Base-by-base conservation (phyloP, 495 filamentous ascomycete species). In the Glonium stellatum region DNA sequence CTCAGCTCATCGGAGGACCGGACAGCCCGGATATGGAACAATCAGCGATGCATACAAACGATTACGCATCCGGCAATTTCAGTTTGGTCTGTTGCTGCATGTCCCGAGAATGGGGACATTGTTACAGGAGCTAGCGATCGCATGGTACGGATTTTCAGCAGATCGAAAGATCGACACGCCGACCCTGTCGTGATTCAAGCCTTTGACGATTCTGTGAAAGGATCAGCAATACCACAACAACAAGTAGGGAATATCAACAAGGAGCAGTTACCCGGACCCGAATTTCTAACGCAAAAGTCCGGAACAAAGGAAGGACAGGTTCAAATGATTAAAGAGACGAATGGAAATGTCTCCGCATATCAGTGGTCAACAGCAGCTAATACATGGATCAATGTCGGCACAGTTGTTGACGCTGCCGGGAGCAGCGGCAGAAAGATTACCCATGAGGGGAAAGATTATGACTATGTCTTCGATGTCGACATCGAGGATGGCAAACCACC, bases 31-130 rank as follows among this genome's bases (percentile, higher is more conserved):
- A 78, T 99, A 67, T 99, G 95, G 95, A 83, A 82, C 61, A 85
- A 84, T 39, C 82, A 73, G 18, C 77, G 91, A 51, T 97, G 92
- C 68, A 75, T 96, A 55, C 95, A 99, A 73, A 96, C 90, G 11
- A 97, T 99, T 59, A 96, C 92, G 4, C 95, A 96, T 70, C 95
- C 95, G 37, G 95, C 95, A 12, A 96, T 97, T 39, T 96, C 92
- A 0, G 91, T 99, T 0, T 99, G 95, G 95, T 76, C 82, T 42
- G 89, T 99, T 44, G 88, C 91, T 4, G 88, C 80, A 22, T 93
- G 88, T 67, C 49, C 76, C 5, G 85, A 86, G 52, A 95, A 81
- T 57, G 92, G 93, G 44, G 95, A 99, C 69, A 92, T 99, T 67
- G 89, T 88, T 13, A 89, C 84, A 6, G 95, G 95, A 54, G 87